These are phyloP conservation scores for Alternaria triticina DNA, from an alignment of 2,329 filamentous ascomycete species.

Conservation along the genomic window DNA sequence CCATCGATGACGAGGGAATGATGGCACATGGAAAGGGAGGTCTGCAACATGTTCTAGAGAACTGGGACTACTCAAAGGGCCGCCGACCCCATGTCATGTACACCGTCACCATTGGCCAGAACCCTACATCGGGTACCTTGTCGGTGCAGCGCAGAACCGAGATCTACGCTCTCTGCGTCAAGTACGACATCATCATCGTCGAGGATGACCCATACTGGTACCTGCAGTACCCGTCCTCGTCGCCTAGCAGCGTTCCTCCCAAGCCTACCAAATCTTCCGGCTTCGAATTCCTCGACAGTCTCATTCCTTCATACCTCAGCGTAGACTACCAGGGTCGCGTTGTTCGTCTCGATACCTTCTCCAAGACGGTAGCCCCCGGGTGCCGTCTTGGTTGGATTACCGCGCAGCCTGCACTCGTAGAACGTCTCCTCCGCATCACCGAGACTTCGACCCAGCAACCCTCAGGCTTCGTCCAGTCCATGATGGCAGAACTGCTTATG, in stretches of 20 bases:
- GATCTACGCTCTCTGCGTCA: slow-evolving; percentile 79
- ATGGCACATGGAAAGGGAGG: slow-evolving; percentile 73
- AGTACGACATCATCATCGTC: slow-evolving; percentile 87
- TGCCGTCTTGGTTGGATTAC: slow-evolving; percentile 92
- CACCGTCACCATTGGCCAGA: slow-evolving; percentile 90
- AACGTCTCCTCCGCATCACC: slow-evolving; percentile 74
- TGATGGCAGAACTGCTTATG: slow-evolving; percentile 79
- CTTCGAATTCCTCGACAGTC: slow-evolving; percentile 79
- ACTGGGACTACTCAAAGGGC: slow-evolving; percentile 79
- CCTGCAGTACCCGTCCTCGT: slow-evolving; percentile 82
- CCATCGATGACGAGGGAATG: slow-evolving; percentile 83
- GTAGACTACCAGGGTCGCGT: slow-evolving; percentile 87
- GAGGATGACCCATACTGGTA: slow-evolving; percentile 98
- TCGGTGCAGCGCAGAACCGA: slow-evolving; percentile 75
- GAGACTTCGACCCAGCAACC: slow-evolving; percentile 83
- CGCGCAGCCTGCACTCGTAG: slow-evolving; percentile 77
- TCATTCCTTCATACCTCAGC: slow-evolving; percentile 81
- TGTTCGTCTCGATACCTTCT: slow-evolving; percentile 89
- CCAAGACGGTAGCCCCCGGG: slow-evolving; percentile 89
- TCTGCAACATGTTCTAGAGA: slow-evolving; percentile 76
- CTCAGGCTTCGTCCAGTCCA: slow-evolving; percentile 85
- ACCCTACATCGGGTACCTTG: slow-evolving; percentile 80
- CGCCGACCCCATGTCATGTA: slow-evolving; percentile 85
- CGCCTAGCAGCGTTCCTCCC: slow-evolving; percentile 40
- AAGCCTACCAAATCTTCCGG: slow-evolving; percentile 63